Base-by-base conservation (phyloP, 176 grass and related monocot species). In the Eleusine indica region DNA sequence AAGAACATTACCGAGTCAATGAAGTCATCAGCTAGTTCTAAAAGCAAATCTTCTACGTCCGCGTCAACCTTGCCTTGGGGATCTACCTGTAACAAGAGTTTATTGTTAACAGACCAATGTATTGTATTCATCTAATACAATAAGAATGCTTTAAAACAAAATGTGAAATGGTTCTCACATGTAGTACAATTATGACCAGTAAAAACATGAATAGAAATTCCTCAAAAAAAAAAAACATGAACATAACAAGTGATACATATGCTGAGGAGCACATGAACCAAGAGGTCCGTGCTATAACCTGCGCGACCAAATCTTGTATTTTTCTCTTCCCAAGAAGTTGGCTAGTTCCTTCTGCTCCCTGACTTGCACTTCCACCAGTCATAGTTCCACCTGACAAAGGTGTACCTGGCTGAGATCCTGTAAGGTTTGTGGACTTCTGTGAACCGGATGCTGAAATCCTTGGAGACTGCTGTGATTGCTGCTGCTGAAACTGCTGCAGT, bases 221-320 rank as follows among this genome's bases (percentile, higher is more conserved):
- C 32, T 35, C 32, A 35, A 35, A 35, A 35, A 35, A 35, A 35
- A 35, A 35, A 35, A 35, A 73, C 67, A 77, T 78, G 16, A 66
- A 86, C 77, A 29, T 60, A 6, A 73, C n/a, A n/a, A 79, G 25
- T 0, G 9, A 30, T 72, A 83, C 38, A 70, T 4, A 80, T 42
- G 60, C 62, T 62, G 67, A 83, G 77, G 29, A 10, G 73, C 66
- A 77, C 58, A 81, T 3, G 17, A 32, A 74, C 74, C 18, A 71
- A 62, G 64, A 76, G 67, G 62, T 22, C 46, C 56, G 73, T 30
- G 73, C 70, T 38, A 75, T 70, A 80, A 98, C 96, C 91, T 99
- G 97, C 51, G 91, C 67, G 87, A 96, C 93, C 53, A 99, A 84
- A 83, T 99, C 97, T 81, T 83, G 93, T 87, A 99, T 99, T 87